Evolutionary conservation across 768 basidiomycete species (phyloP).

Genomic region (Boletus vermiculosoides): DNA sequence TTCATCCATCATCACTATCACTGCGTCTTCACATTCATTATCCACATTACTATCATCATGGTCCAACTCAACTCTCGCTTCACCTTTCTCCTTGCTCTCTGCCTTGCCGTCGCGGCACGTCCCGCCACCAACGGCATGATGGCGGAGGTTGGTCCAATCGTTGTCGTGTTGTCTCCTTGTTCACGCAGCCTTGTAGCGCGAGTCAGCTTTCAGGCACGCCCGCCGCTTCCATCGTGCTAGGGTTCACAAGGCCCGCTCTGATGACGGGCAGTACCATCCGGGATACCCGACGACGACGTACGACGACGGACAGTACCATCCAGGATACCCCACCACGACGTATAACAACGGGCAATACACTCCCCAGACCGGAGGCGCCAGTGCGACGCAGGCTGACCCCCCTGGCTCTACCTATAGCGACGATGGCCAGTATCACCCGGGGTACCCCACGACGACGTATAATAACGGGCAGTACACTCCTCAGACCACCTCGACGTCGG

Average conservation of each 20-base stretch:
- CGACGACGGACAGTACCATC: slow-evolving; percentile 25
- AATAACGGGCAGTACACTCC: slow-evolving; percentile 15
- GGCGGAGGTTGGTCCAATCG: slow-evolving; percentile 9
- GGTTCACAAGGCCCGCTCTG: slow-evolving; percentile 12
- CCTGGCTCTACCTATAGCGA: not conserved
- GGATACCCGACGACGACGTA: slow-evolving; percentile 16
- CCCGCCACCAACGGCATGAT: slow-evolving; percentile 6
- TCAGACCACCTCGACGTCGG: not conserved
- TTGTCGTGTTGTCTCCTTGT: not conserved
- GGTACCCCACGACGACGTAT: slow-evolving; percentile 19
- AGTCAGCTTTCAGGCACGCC: slow-evolving; percentile 2
- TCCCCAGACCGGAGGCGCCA: not conserved
- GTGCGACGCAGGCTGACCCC: not conserved
- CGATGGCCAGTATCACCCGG: slow-evolving; percentile 20
- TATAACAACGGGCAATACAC: slow-evolving; percentile 1
- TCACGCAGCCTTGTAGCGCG: slow-evolving; percentile 12
- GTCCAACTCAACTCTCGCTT: slow-evolving; percentile 30
- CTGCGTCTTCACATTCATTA: slow-evolving; percentile 25
- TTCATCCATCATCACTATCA: slow-evolving; percentile 14
- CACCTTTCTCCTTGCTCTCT: slow-evolving; percentile 29
- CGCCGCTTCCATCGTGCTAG: slow-evolving; percentile 16
- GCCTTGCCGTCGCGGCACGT: slow-evolving; percentile 22
- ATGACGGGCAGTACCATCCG: slow-evolving; percentile 24
- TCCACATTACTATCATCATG: slow-evolving; percentile 29
- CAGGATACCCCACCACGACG: slow-evolving; percentile 19